These are phyloP conservation scores for Strobilomyces dryophilus DNA, from an alignment of 768 basidiomycete genomes.

Conservation along the genomic window DNA sequence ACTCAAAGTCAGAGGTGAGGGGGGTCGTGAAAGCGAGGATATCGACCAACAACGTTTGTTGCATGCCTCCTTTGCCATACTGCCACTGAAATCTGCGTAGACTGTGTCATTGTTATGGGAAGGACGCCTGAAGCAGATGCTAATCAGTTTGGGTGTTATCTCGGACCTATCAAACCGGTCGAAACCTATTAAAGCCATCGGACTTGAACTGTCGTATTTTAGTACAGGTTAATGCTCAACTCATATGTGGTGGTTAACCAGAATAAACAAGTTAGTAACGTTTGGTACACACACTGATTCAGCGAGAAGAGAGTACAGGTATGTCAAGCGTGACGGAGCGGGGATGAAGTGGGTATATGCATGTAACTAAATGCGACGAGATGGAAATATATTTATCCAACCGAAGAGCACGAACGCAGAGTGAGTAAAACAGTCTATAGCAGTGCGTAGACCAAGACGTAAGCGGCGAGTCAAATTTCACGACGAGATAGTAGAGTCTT, in stretches of 20 bases:
- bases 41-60: constrained; percentile 81
- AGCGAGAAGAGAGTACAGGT: constrained; percentile 20
- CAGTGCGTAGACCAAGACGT: constrained; percentile 8
- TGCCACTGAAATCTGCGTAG: constrained; percentile 35
- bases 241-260: background rate
- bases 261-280: constrained; percentile 16
- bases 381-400: constrained; percentile 17
- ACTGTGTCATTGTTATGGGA: constrained; percentile 93
- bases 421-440: constrained; percentile 10
- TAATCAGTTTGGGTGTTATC: constrained; percentile 88
- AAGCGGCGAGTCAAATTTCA: constrained; percentile 9
- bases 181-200: constrained; percentile 85
- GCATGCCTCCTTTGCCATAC: background rate
- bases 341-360: constrained; percentile 23
- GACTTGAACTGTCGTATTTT: constrained; percentile 93
- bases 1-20: constrained; percentile 40
- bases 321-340: constrained; percentile 11
- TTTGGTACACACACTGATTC: constrained; percentile 21
- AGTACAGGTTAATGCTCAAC: constrained; percentile 45
- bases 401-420: constrained; percentile 13
- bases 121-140: constrained; percentile 82
- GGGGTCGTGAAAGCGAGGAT: constrained; percentile 89
- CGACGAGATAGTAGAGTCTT: constrained; percentile 26
- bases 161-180: constrained; percentile 82
- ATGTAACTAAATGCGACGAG: constrained; percentile 13